Evolutionary conservation across 768 basidiomycete species (phyloP), one percentile per base, ranked within the genome.

Genomic region (Chiua virens): DNA sequence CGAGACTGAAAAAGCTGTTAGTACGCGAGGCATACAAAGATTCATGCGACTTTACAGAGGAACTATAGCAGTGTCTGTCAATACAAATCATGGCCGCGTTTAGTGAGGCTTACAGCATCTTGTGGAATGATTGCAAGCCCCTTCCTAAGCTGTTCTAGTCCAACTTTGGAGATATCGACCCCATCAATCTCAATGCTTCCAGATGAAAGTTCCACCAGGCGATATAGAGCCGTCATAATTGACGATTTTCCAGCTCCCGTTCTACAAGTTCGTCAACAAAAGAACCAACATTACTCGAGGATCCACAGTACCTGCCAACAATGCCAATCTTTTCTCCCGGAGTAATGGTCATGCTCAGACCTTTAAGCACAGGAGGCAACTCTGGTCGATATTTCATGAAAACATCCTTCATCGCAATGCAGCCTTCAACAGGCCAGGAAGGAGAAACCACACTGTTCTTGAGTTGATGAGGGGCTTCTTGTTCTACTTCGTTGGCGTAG

Each of bases 321-420:
- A 96, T 89, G 25, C 94, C 94, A 56, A 98, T 85, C 72, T 96
- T 95, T 72, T 98, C 94, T 5, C 89, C 88, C 0, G 81, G 81
- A 0, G 71, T 66, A 23, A 97, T 75, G 25, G 71, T 72, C 78
- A 98, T 80, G 13, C 79, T 81, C 42, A 98, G 67, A 4, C 87
- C 87, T 68, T 87, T 90, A n/a, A 98, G 74, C 8, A 97, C 93
- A 4, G 83, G 71, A 1, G 94, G 91, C n/a, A 98, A 78, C 50
- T 86, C 94, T 0, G 90, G 88, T 23, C 96, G 80, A 65, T 97
- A 97, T 53, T 76, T 81, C 70, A 98, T 76, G 25, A 85, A 79
- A 20, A 95, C 80, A 45, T 92, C 71, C 49, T 83, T 81, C 59
- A 98, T 78, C 60, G 86, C 82, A 52, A 96, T 79, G 21, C 73